Percentiles rank a stretch among this genome's conserved stretches.
phyloP scores from a whole-genome alignment of 2,329 filamentous ascomycete species.

The Pseudogymnoascus sp. region DNA sequence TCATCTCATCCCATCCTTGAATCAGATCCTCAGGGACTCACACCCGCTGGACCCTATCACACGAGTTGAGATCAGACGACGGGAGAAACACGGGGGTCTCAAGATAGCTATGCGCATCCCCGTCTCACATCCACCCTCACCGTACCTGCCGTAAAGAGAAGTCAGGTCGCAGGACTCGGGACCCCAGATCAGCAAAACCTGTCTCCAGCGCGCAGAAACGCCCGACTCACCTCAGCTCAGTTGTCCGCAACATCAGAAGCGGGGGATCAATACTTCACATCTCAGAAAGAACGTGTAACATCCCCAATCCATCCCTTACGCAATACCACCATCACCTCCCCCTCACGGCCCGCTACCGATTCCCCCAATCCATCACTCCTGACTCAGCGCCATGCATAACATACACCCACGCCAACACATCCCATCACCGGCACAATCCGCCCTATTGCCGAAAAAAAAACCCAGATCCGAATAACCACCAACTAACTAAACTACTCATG shows the following conservation, averaged over 20 bases:
- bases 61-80: neutral
- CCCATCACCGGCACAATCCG: neutral
- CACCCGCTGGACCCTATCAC: neutral
- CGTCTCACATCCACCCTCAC: neutral
- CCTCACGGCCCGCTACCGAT: neutral
- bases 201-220: neutral
- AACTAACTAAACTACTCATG: neutral
- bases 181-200: neutral
- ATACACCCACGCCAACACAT: neutral
- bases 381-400: neutral
- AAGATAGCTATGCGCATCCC: neutral
- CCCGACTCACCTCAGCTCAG: slow-evolving; percentile 2
- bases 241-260: neutral
- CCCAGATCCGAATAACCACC: neutral
- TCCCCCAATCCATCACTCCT: neutral
- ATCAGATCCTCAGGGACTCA: neutral
- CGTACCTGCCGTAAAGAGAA: neutral
- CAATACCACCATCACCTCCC: neutral
- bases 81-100: neutral
- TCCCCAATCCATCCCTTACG: neutral
- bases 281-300: neutral
- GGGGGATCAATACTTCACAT: neutral
- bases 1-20: neutral
- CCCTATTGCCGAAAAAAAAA: neutral
- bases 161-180: neutral